phyloP scores from a whole-genome alignment of 257 asterid species.

The Anisodus acutangulus region DNA sequence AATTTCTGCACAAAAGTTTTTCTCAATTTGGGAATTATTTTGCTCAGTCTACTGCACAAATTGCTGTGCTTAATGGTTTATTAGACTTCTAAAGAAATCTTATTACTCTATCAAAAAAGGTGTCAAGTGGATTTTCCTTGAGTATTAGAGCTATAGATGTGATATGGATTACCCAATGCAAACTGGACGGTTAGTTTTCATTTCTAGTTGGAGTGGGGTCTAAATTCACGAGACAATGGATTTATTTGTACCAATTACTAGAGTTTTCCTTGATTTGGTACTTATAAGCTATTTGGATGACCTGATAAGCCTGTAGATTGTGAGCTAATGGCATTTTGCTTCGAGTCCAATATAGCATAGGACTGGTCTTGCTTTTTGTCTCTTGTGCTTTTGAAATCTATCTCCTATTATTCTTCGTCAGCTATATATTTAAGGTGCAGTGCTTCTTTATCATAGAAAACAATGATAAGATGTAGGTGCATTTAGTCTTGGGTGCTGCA shows the following conservation, averaged over 20 bases:
- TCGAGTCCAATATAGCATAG: neutral
- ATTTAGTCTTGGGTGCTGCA: neutral
- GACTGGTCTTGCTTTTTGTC: neutral
- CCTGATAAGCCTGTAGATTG: neutral
- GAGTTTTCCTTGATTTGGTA: neutral
- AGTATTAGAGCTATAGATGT: neutral
- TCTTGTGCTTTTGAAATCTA: neutral
- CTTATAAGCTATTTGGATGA: neutral
- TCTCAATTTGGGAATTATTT: neutral
- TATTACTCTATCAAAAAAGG: neutral
- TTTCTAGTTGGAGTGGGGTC: neutral
- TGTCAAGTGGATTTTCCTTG: neutral
- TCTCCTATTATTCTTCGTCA: neutral
- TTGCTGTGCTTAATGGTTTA: too few relatives aligned
- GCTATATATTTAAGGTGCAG: neutral
- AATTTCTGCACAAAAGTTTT: too few relatives aligned
- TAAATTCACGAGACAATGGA: neutral
- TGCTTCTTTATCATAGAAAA: neutral
- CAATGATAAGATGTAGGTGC: constrained; percentile 3
- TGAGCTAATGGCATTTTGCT: neutral
- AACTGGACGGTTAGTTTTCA: neutral
- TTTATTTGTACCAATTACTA: neutral
- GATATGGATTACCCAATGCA: neutral
- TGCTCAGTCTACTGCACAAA: neutral
- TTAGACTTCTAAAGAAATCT: neutral